Conservation (phyloP, 371 early-diverging fungal species). For the Mortierella sp. region DNA sequence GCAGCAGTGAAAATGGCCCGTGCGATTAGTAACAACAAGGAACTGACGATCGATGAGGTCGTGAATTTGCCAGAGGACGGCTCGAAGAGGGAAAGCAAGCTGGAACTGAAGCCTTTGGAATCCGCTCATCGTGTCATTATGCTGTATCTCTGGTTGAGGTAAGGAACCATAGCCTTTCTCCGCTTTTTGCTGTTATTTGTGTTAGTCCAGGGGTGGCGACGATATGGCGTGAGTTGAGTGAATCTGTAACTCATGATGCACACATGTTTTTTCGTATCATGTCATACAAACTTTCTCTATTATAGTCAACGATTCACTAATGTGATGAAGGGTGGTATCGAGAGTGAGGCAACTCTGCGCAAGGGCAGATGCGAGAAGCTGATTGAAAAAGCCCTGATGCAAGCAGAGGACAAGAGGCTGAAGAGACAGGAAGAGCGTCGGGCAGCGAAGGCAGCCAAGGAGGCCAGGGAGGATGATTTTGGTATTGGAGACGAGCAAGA, state of each 20-base stretch:
- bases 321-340: slow-evolving; percentile 50
- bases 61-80: slow-evolving; percentile 61
- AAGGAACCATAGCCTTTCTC: too few relatives aligned
- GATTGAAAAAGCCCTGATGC: slow-evolving; percentile 59
- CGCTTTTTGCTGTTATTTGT: too few relatives aligned
- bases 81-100: slow-evolving; percentile 33
- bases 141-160: slow-evolving; percentile 91
- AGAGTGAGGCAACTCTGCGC: slow-evolving; percentile 25
- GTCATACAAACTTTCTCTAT: too few relatives aligned
- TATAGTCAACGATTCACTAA: slow-evolving; percentile 63
- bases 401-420: slow-evolving; percentile 6
- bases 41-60: slow-evolving; percentile 60
- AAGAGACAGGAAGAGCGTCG: not conserved
- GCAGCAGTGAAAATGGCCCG: slow-evolving; percentile 55
- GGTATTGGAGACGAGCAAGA: not conserved
- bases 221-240: too few relatives aligned
- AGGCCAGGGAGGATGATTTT: not conserved
- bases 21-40: slow-evolving; percentile 55
- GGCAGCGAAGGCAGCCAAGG: not conserved
- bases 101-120: slow-evolving; percentile 70
- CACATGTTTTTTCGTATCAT: not conserved
- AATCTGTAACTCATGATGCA: not conserved
- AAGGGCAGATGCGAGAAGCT: slow-evolving; percentile 60
- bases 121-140: slow-evolving; percentile 78
- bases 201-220: not conserved